phyloP scores from a whole-genome alignment of 2,329 filamentous ascomycete genomes.

The Beauveria brongniartii region DNA sequence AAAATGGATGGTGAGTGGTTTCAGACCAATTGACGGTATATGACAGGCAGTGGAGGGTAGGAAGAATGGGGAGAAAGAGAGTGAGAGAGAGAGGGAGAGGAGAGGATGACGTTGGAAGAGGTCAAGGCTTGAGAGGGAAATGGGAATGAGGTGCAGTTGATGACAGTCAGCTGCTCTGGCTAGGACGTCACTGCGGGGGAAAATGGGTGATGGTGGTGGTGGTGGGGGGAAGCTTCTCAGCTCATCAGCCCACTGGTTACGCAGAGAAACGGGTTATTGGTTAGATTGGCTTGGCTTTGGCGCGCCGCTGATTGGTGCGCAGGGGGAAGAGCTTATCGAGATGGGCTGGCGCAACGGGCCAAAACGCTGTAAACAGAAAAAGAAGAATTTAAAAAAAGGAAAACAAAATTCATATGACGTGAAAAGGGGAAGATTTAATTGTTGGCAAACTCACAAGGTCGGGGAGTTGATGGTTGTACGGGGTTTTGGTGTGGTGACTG shows the following conservation, averaged over 20 bases:
- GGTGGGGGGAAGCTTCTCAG: no score
- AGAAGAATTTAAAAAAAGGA: not conserved
- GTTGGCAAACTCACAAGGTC: no score
- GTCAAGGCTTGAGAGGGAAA: no score
- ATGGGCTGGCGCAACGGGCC: not conserved
- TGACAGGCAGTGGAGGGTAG: not conserved
- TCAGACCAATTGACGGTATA: not conserved
- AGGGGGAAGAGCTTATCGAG: not conserved
- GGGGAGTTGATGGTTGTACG: not conserved
- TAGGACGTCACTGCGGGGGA: no score
- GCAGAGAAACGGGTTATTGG: no score
- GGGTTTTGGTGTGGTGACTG: not conserved
- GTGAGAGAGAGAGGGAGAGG: not conserved
- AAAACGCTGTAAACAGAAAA: not conserved
- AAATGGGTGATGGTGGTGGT: not conserved
- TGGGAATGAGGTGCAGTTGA: slow-evolving; percentile 6
- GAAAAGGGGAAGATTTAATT: not conserved
- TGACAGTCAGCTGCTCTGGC: not conserved
- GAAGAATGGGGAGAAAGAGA: not conserved
- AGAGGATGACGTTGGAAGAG: not conserved
- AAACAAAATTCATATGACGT: not conserved
- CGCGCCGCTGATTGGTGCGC: not conserved
- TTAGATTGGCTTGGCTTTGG: not conserved
- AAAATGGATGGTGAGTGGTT: not conserved
- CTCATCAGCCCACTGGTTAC: not conserved